Evolutionary conservation across 1,284 basidiomycete genomes (phyloP).

Genomic region (Rhizopogon parksii): DNA sequence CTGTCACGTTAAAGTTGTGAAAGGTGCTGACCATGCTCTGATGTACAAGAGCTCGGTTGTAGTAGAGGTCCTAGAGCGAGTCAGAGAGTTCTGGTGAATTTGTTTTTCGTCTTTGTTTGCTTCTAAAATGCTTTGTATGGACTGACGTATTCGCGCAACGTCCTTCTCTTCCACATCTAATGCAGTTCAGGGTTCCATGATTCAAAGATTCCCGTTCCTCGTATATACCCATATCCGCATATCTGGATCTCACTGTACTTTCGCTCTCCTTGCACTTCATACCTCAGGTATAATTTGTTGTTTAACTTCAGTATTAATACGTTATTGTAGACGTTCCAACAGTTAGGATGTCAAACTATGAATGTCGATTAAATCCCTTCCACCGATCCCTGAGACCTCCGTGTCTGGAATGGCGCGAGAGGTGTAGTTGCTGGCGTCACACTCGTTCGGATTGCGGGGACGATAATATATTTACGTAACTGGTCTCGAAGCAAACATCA

Average conservation of each 20-base stretch:
- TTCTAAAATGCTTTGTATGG: slow-evolving; percentile 10
- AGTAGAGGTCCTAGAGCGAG: slow-evolving; percentile 77
- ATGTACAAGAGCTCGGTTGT: slow-evolving; percentile 89
- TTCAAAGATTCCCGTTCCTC: slow-evolving; percentile 5
- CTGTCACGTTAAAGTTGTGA: slow-evolving; percentile 77
- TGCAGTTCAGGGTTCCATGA: background rate
- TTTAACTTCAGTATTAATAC: slow-evolving; percentile 28
- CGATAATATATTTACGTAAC: background rate
- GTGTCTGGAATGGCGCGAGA: background rate
- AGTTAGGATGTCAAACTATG: background rate
- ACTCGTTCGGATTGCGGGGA: slow-evolving; percentile 8
- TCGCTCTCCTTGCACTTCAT: slow-evolving; percentile 18
- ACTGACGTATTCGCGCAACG: slow-evolving; percentile 21
- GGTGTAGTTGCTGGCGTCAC: slow-evolving; percentile 2
- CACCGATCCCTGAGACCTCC: background rate
- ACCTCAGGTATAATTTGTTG: slow-evolving; percentile 26
- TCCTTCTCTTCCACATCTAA: slow-evolving; percentile 3
- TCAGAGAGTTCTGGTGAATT: slow-evolving; percentile 52
- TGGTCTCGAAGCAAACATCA: background rate
- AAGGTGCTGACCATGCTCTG: slow-evolving; percentile 84
- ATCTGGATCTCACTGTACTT: slow-evolving; percentile 27
- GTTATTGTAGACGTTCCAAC: slow-evolving; percentile 16
- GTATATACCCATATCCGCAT: slow-evolving; percentile 8
- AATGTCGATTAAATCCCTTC: background rate
- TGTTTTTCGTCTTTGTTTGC: slow-evolving; percentile 5